Evolutionary conservation across 2,329 filamentous ascomycete genomes (phyloP), one percentile per base, ranked within the genome.

Genomic region (Blastomyces emzantsi): DNA sequence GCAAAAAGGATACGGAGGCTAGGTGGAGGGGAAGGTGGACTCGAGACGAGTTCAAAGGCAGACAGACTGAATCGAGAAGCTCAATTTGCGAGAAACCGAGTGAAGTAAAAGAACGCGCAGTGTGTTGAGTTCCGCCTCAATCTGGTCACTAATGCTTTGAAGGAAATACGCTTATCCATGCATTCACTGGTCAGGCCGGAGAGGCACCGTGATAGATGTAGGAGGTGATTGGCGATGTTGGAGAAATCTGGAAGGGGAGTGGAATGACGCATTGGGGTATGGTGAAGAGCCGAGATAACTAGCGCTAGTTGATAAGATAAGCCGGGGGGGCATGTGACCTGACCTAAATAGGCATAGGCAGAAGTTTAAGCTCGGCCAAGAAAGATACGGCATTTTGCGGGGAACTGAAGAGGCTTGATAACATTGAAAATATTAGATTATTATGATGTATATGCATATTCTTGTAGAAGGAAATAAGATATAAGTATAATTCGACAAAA

Each of bases 271-370:
- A 60, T n/a, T 11, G 41, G n/a, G 57, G 30, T 3, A n/a, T 17
- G 19, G 33, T 3, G 7, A 19, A 13, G 47, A 33, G 39, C 5
- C 13, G 41, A 5, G 58, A 60, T 28, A n/a, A n/a, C n/a, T n/a
- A n/a, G 39, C 22, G 39, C 33, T 25, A 49, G 41, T 11, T n/a
- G 25, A 60, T 60, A 60, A 60, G 41, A 60, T 60, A 60, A 47
- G 56, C 39, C 6, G 45, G n/a, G 15, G 25, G n/a, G 41, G 55
- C 55, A 60, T 63, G 58, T 51, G 54, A 56, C 60, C n/a, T 25
- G 52, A 43, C 25, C 9, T n/a, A 51, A 41, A 55, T 55, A 61
- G n/a, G 52, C 11, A n/a, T 25, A 39, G 55, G 17, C 0, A 1
- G 19, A 54, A 33, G 28, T 28, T 30, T 54, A 52, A 25, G 13